These are phyloP conservation scores for Mycena metata DNA, from an alignment of 768 basidiomycete species.

Conservation along the genomic window DNA sequence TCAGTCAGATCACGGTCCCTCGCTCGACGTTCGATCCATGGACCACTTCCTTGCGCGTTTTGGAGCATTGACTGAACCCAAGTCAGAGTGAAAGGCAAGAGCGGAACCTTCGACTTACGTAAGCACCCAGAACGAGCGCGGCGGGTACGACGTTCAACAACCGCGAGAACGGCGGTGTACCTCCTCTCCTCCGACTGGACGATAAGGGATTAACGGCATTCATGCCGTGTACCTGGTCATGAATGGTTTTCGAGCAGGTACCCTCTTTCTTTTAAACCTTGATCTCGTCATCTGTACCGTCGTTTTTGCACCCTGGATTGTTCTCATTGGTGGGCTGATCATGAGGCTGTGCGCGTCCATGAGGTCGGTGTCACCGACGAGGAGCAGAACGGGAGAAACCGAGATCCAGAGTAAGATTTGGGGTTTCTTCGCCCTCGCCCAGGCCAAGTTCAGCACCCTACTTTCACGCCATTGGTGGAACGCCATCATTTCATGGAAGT, in stretches of 20 bases:
- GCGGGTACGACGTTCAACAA: background rate
- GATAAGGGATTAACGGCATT: constrained; percentile 7
- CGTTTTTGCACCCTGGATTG: constrained; percentile 1
- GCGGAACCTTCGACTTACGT: background rate
- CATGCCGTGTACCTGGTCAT: background rate
- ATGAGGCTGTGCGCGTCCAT: constrained; percentile 25
- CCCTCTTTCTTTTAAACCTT: background rate
- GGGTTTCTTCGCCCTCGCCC: constrained; percentile 1
- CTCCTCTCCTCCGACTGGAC: constrained; percentile 1
- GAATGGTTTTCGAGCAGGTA: background rate
- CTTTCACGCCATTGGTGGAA: constrained; percentile 29
- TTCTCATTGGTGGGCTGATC: constrained; percentile 24
- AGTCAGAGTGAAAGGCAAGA: too few relatives aligned
- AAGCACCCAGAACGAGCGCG: background rate
- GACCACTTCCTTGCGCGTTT: too few relatives aligned
- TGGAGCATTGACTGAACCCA: too few relatives aligned
- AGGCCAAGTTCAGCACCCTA: constrained; percentile 29
- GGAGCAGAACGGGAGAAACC: background rate
- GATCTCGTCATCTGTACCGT: background rate
- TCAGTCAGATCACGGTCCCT: too few relatives aligned
- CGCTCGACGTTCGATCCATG: too few relatives aligned
- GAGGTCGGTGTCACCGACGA: background rate
- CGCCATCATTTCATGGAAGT: constrained; percentile 21
- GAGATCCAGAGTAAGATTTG: constrained; percentile 25
- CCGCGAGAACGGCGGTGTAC: background rate